Evolutionary conservation across 345 rosid genomes (phyloP).

Genomic region (Euphorbia lathyris): DNA sequence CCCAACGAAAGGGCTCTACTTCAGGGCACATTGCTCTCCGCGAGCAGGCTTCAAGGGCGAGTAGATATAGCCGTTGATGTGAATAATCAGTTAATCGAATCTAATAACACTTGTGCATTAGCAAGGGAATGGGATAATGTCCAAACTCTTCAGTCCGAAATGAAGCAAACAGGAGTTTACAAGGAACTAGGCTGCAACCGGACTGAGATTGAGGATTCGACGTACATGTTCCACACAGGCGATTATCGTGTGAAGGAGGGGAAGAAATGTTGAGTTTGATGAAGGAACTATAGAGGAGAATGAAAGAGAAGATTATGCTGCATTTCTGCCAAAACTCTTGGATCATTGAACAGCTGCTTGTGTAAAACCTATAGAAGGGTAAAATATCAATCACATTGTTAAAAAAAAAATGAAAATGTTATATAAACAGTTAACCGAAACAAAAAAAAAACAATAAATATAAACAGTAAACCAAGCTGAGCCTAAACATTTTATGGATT

Average conservation of each 20-base stretch:
- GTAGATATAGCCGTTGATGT: no score
- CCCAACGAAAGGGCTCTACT: constrained; percentile 50
- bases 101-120: constrained; percentile 51
- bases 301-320: constrained; percentile 56
- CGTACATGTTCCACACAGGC: constrained; percentile 55
- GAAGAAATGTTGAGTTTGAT: constrained; percentile 44
- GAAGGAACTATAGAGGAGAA: constrained; percentile 49
- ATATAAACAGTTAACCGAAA: constrained; percentile 5
- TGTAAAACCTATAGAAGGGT: neutral
- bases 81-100: constrained; percentile 49
- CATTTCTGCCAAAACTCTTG: neutral
- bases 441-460: no score
- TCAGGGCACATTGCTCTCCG: constrained; percentile 77
- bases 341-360: no score
- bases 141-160: constrained; percentile 46
- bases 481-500: no score
- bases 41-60: constrained; percentile 70
- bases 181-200: constrained; percentile 82
- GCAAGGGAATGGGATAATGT: constrained; percentile 67
- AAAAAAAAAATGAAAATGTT: constrained; percentile 2
- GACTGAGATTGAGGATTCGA: constrained; percentile 52
- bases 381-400: neutral
- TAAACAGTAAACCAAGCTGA: no score
- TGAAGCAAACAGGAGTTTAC: constrained; percentile 56
- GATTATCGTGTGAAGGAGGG: constrained; percentile 40